These are phyloP conservation scores for Leucosporidium yakuticum DNA, from an alignment of 768 basidiomycete species.

Conservation along the genomic window DNA sequence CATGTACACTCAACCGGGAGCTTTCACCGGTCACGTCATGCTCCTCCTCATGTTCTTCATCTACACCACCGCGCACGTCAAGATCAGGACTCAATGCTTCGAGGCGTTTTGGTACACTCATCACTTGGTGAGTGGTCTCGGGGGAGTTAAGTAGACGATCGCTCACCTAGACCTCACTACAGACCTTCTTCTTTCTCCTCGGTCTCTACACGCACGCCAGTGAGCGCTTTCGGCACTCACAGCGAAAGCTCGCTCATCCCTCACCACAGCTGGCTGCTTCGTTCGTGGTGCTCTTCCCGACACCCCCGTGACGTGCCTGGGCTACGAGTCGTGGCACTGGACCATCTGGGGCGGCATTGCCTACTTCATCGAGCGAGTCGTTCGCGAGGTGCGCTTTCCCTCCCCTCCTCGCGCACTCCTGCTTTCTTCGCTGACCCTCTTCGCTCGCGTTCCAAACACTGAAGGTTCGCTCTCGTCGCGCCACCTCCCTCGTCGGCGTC, in stretches of 20 bases:
- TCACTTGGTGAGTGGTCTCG: conserved; percentile 47
- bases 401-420: background rate
- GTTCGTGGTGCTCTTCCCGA: conserved; percentile 56
- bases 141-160: background rate
- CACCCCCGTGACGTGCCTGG: conserved; percentile 55
- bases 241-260: background rate
- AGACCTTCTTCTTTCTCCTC: conserved; percentile 90
- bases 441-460: too few relatives aligned
- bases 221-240: background rate
- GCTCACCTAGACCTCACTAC: conserved; percentile 31
- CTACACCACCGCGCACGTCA: conserved; percentile 73
- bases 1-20: conserved; percentile 57
- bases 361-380: conserved; percentile 81
- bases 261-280: conserved; percentile 67
- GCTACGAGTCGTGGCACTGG: conserved; percentile 81
- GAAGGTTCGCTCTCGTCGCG: conserved; percentile 61
- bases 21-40: conserved; percentile 92
- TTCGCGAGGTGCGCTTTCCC: conserved; percentile 52
- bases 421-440: background rate
- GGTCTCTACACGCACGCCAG: conserved; percentile 77
- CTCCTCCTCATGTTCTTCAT: conserved; percentile 86
- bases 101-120: conserved; percentile 98
- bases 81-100: conserved; percentile 81
- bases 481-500: conserved; percentile 75
- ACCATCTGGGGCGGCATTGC: conserved; percentile 82